Evolutionary conservation across 495 filamentous ascomycete species (phyloP), one percentile per base, ranked within the genome.

Genomic region (Xylaria bambusicola): DNA sequence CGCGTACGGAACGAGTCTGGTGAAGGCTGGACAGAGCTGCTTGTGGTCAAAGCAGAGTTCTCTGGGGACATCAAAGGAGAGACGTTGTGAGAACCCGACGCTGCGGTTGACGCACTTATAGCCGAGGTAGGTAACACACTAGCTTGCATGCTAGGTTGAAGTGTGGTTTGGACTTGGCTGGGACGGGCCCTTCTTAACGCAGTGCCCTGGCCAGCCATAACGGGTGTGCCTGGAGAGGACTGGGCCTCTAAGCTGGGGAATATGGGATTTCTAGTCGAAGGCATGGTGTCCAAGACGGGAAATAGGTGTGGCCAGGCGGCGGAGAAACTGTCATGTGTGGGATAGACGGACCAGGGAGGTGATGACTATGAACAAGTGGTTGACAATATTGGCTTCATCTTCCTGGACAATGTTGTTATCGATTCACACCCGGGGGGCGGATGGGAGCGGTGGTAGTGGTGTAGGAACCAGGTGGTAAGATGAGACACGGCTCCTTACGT

Each of bases 61-160:
- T 75, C 75, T 31, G 74, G 66, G 13, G 76, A 73, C 67, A 75
- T 65, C 59, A 72, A 58, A 12, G 77, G 77, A 12, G 78, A 80
- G 41, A 66, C 68, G 59, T 77, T 70, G 45, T 73, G 71, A 3
- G 73, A 79, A 56, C 56, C 68, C 47, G 77, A 77, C 6, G 73
- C 72, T 53, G 67, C 56, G 31, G 77, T 73, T 3, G 77, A 74
- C 52, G 71, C 74, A 71, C 75, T 79, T 61, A 73, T 69, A 46
- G 75, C 70, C 46, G 73, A 77, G 33, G 63, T 64, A 26, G 74
- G 73, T 31, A 73, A 62, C 29, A 66, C 63, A 49, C 60, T 63
- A 51, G 73, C 66, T 51, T 75, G 70, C 15, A 71, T 65, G 53
- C 66, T 68, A 33, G 65, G 38, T 31, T 63, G 56, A 20, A 78